Evolutionary conservation across 139 green algal species (phyloP), one percentile per base, ranked within the genome.

Genomic region (Dunaliella primolecta): DNA sequence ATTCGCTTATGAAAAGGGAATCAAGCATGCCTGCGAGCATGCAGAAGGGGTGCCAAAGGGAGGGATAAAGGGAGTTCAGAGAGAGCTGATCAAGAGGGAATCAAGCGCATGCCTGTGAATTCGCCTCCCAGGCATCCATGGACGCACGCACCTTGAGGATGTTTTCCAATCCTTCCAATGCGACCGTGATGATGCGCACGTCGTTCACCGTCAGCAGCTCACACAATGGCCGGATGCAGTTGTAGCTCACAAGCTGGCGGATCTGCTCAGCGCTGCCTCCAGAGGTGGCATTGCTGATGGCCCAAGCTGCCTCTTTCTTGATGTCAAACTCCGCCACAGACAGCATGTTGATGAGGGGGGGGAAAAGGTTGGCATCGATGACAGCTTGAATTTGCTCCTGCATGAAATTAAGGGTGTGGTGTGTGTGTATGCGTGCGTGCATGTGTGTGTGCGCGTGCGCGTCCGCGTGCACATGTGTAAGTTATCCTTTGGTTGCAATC

Each of bases 241-340:
- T 94, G n/a, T 90, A 84, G 7, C 91, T 82, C 15, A 99, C 97
- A 36, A 99, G 91, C 83, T 93, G 96, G 80, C 91, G 91, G 83
- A 98, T 96, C 90, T 98, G 94, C 0, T 93, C 83, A 3, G 32
- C 89, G 33, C 89, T 95, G 37, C 97, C 97, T 77, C 97, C 97
- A 29, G 91, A 97, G 46, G 97, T 99, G 7, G 97, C 97, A 87
- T 99, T 99, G 87, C 92, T 97, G 83, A 99, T 98, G 29, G 97
- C 97, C 97, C 97, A 99, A 0, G 97, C 97, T 64, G 96, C 96
- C 88, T 99, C 97, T 91, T 99, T 99, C 89, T 98, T 99, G 90
- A 99, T 98, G 92, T 99, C 97, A 89, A 99, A 99, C 91, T 99
- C 97, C 0, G 97, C 95, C 32, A 87, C 95, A 33, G 83, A 86